Evolutionary conservation across 2,329 filamentous ascomycete genomes (phyloP).

Genomic region (Aspergillus cejpii): DNA sequence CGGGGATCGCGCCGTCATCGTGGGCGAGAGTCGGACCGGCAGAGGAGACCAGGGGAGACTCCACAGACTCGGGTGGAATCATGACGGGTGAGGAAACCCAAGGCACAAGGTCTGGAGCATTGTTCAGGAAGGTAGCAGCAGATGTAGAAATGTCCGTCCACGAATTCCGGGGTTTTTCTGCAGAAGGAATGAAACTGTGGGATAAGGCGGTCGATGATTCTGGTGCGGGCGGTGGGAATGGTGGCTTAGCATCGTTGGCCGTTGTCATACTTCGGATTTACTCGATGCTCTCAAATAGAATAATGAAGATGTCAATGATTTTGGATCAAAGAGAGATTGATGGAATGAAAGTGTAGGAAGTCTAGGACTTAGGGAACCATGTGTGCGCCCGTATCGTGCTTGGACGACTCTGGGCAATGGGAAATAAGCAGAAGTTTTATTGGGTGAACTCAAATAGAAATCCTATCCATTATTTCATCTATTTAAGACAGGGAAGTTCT

Average conservation of each 20-base stretch:
- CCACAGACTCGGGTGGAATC: slow-evolving; percentile 32
- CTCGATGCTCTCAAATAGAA: too few species aligned
- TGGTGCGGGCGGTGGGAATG: slow-evolving; percentile 11
- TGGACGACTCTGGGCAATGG: too few species aligned
- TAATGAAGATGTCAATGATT: too few species aligned
- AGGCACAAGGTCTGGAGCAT: slow-evolving; percentile 30
- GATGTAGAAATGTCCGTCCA: slow-evolving; percentile 4
- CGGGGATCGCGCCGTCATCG: slow-evolving; percentile 23
- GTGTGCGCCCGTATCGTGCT: too few species aligned
- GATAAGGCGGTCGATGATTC: slow-evolving; percentile 7
- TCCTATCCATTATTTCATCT: too few species aligned
- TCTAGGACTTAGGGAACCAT: too few species aligned
- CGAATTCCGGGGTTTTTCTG: slow-evolving; percentile 3
- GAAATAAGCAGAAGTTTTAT: too few species aligned
- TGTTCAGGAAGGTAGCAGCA: slow-evolving; percentile 20
- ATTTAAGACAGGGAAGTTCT: too few species aligned
- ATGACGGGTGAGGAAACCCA: slow-evolving; percentile 36
- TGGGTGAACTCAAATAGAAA: too few species aligned
- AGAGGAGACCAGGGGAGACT: slow-evolving; percentile 26
- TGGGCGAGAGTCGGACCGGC: slow-evolving; percentile 20
- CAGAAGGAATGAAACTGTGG: slow-evolving; percentile 9
- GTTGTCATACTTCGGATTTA: slow-evolving; percentile 15
- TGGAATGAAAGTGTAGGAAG: too few species aligned
- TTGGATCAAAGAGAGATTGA: too few species aligned
- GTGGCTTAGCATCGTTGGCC: slow-evolving; percentile 24